A percentile compares a stretch with the other conserved stretches of the same genome.
Conservation (phyloP, 2,329 filamentous ascomycete species). For the Ilyonectria robusta region DNA sequence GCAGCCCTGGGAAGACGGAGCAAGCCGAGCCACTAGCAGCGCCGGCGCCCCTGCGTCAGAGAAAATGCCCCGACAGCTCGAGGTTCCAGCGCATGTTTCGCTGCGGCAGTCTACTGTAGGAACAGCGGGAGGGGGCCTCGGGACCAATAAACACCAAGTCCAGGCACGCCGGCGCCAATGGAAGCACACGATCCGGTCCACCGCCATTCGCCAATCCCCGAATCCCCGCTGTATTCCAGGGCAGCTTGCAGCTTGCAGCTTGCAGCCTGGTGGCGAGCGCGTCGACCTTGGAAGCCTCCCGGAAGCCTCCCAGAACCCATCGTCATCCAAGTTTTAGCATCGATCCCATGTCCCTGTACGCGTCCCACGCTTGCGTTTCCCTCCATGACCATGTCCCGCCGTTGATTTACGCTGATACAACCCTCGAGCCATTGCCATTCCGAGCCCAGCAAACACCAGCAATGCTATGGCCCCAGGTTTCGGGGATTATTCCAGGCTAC, state of each 20-base stretch:
- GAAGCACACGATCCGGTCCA: conserved; percentile 2
- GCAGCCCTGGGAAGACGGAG: conserved; percentile 20
- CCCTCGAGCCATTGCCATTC: neutral
- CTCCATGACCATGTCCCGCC: conserved; percentile 17
- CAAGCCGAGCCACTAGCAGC: conserved; percentile 23
- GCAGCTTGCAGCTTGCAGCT: neutral
- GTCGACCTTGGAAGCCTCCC: neutral
- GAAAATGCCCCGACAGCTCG: conserved; percentile 1
- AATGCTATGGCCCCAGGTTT: conserved; percentile 20
- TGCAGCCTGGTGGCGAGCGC: neutral
- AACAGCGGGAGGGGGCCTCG: neutral
- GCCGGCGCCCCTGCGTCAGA: conserved; percentile 20
- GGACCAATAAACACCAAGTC: neutral
- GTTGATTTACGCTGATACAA: conserved; percentile 27
- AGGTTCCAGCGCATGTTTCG: conserved; percentile 22
- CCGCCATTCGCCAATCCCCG: neutral
- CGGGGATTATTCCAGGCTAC: conserved; percentile 10
- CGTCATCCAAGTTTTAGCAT: conserved; percentile 16
- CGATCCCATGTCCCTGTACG: conserved; percentile 17
- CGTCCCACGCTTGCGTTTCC: neutral
- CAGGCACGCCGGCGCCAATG: conserved; percentile 1
- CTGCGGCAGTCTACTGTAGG: conserved; percentile 8
- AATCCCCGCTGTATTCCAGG: neutral
- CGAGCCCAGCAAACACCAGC: conserved; percentile 10
- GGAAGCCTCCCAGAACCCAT: conserved; percentile 1